Conservation (phyloP, 148 eudicot species). For the Talinum fruticosum region DNA sequence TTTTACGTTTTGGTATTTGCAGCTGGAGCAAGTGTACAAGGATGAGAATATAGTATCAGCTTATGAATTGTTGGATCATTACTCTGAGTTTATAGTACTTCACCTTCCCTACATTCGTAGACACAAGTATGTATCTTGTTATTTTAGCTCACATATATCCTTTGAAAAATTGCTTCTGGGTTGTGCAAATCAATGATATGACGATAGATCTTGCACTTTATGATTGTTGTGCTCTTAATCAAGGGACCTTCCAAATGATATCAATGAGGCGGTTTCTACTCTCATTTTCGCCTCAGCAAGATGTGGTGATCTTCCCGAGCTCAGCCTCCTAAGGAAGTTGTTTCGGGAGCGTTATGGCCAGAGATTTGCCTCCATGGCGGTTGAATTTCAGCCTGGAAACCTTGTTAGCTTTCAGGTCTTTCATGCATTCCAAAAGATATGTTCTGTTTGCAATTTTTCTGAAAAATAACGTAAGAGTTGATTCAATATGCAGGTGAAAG, state of each 20-base stretch:
- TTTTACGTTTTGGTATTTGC: slow-evolving; percentile 12
- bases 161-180: neutral
- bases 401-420: slow-evolving; percentile 60
- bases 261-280: slow-evolving; percentile 74
- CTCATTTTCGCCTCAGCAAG: slow-evolving; percentile 78
- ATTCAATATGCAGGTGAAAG: slow-evolving; percentile 43
- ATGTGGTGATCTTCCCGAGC: slow-evolving; percentile 74
- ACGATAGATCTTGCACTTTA: neutral
- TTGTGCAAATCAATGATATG: too few species aligned
- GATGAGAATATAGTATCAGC: slow-evolving; percentile 47
- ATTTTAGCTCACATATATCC: neutral
- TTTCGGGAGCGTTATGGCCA: slow-evolving; percentile 72
- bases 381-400: slow-evolving; percentile 69
- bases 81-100: slow-evolving; percentile 57
- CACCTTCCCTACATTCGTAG: slow-evolving; percentile 62
- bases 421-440: neutral
- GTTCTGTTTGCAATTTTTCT: neutral
- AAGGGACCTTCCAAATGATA: slow-evolving; percentile 76
- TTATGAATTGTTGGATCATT: slow-evolving; percentile 58
- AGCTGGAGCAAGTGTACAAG: slow-evolving; percentile 61
- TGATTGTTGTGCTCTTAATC: neutral
- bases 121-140: slow-evolving; percentile 44
- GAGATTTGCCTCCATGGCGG: slow-evolving; percentile 37
- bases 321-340: slow-evolving; percentile 50
- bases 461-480: neutral